Evolutionary conservation across 2,329 filamentous ascomycete species (phyloP), one percentile per base, ranked within the genome.

Genomic region (Ophiostoma montium): DNA sequence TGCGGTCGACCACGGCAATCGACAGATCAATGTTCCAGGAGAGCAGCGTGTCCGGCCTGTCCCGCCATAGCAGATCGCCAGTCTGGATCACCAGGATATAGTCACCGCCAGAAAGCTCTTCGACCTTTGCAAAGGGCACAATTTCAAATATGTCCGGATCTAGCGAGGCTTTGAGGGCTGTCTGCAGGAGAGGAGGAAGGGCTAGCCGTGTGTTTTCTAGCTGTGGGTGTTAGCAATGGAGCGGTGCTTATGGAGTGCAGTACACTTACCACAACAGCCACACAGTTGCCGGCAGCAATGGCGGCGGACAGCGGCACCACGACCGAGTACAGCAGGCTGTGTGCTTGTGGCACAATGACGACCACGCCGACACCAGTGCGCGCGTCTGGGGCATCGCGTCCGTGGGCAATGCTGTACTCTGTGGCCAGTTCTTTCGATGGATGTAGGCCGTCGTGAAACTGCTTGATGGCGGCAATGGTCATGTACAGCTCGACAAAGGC

Each of bases 1-100:
- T 75, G 18, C 79, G 68, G 57, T 83, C 78, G 1, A 83, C 76
- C 0, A 84, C 58, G 1, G 31, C 15, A 10, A n/a, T 30, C 19
- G 32, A 13, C 6, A n/a, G n/a, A n/a, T n/a, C n/a, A 43, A 27
- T 18, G 9, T 31, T 1, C 19, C 12, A 6, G 19, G 38, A 41
- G 5, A 41, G 12, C 12, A 41, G 38, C 1, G 13, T 19, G 3
- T 41, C 10, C 4, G 21, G 21, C 38, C n/a, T 11, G 13, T 41
- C 19, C 11, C n/a, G 12, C 9, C 15, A 41, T 5, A 19, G 9
- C 3, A 19, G 2, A 13, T 27, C 21, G 5, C 21, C 13, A 3
- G 21, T 30, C 38, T 41, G 38, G 13, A 27, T 19, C 4, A 41
- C 38, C 12, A 13, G 3, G 12, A 41, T 27, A 13, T 27, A 27